Evolutionary conservation across 306 rosid species (phyloP).

Genomic region (Begonia masoniana): DNA sequence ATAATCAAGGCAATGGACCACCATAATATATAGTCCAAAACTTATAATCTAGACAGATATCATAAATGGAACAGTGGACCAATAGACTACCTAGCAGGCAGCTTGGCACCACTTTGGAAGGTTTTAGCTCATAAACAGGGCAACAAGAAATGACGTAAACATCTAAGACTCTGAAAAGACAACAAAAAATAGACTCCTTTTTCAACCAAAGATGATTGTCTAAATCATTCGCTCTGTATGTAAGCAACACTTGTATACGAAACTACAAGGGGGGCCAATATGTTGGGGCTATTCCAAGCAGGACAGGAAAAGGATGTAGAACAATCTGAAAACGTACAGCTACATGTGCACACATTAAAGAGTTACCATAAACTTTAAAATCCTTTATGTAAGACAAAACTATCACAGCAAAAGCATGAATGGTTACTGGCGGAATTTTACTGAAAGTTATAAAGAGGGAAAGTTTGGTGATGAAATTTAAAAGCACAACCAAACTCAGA

Average conservation of each 20-base stretch:
- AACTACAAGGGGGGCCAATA: conserved; percentile 12
- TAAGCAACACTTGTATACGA: conserved; percentile 9
- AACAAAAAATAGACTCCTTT: background rate
- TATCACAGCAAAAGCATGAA: background rate
- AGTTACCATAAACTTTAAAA: background rate
- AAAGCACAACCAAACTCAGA: too few relatives aligned
- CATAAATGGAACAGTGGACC: conserved; percentile 33
- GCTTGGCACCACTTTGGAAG: conserved; percentile 14
- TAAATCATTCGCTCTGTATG: conserved; percentile 13
- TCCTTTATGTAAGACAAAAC: conserved; percentile 2
- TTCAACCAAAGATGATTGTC: background rate
- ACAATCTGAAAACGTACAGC: conserved; percentile 7
- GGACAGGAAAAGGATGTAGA: conserved; percentile 16
- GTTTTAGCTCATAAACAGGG: conserved; percentile 17
- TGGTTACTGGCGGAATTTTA: too few relatives aligned
- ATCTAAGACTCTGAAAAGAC: conserved; percentile 5
- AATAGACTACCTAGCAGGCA: conserved; percentile 20
- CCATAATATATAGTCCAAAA: conserved; percentile 11
- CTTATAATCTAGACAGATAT: conserved; percentile 13
- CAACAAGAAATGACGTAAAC: conserved; percentile 2
- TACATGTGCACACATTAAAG: conserved; percentile 7
- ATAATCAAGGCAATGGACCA: conserved; percentile 22
- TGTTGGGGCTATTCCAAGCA: conserved; percentile 17
- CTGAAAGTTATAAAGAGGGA: too few relatives aligned
- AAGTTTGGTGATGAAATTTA: too few relatives aligned